A percentile compares a stretch with the other conserved stretches of the same genome.
Evolutionary conservation across 2,329 filamentous ascomycete species (phyloP).

Genomic region (Tetracladium maxilliforme): DNA sequence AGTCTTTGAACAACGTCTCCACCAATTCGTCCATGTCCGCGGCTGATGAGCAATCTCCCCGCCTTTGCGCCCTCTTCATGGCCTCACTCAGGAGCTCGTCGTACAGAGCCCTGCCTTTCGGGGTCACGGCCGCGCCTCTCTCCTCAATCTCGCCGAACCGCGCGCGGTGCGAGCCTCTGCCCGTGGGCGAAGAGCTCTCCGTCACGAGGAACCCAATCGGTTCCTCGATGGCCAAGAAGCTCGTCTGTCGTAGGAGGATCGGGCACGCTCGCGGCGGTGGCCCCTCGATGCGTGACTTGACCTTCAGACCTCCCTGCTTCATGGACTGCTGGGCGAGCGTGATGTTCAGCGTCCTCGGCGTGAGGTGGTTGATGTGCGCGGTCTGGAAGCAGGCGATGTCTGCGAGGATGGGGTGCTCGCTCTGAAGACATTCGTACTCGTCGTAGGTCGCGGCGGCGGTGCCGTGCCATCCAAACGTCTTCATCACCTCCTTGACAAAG

Average conservation of each 20-base stretch:
- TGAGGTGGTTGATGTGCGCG: constrained; percentile 37
- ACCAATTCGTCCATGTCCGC: too few species aligned
- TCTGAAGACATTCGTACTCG: constrained; percentile 24
- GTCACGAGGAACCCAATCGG: constrained; percentile 23
- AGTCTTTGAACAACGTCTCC: constrained; percentile 15
- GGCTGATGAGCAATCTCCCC: constrained; percentile 7
- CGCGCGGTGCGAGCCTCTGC: constrained; percentile 30
- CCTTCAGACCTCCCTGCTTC: constrained; percentile 21
- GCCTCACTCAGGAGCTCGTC: constrained; percentile 22
- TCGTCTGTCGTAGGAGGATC: constrained; percentile 35
- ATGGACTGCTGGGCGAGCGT: constrained; percentile 25
- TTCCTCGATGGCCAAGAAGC: constrained; percentile 35
- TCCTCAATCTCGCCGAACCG: constrained; percentile 39
- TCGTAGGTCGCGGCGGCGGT: constrained; percentile 21
- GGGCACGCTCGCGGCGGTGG: constrained; percentile 26
- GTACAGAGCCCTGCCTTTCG: constrained; percentile 26
- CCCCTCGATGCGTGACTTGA: constrained; percentile 34
- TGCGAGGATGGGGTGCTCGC: constrained; percentile 29
- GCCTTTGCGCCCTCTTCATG: constrained; percentile 7
- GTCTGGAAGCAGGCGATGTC: constrained; percentile 26
- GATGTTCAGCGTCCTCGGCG: constrained; percentile 33
- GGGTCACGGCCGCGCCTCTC: constrained; percentile 32
- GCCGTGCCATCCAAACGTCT: constrained; percentile 31
- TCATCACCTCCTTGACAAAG: constrained; percentile 26
- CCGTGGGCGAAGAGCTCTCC: too few species aligned